phyloP scores from a whole-genome alignment of 2,329 filamentous ascomycete species.

The Exophiala sp. region DNA sequence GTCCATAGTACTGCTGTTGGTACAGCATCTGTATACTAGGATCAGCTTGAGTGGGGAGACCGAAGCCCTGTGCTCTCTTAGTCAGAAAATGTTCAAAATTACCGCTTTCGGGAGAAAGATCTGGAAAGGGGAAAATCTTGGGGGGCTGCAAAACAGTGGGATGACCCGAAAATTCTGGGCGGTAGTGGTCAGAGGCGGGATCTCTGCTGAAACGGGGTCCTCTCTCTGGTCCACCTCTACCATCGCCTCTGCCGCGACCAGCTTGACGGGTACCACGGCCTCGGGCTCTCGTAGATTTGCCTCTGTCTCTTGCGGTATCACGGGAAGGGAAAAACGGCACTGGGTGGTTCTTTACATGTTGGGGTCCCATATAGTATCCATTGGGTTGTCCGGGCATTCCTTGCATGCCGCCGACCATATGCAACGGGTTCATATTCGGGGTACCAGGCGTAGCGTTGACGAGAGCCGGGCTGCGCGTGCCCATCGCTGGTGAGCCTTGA shows the following conservation, averaged over 20 bases:
- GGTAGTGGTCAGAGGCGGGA: slow-evolving; percentile 29
- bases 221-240: slow-evolving; percentile 29
- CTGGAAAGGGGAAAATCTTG: slow-evolving; percentile 40
- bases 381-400: slow-evolving; percentile 47
- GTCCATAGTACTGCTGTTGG: slow-evolving; percentile 24
- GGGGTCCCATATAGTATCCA: slow-evolving; percentile 55
- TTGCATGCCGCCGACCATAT: slow-evolving; percentile 64
- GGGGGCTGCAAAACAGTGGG: slow-evolving; percentile 28
- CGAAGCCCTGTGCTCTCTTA: slow-evolving; percentile 49
- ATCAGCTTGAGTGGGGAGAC: slow-evolving; percentile 26
- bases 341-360: slow-evolving; percentile 57
- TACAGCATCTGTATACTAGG: slow-evolving; percentile 29
- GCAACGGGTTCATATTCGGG: slow-evolving; percentile 63
- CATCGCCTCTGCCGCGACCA: slow-evolving; percentile 26
- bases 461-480: slow-evolving; percentile 63
- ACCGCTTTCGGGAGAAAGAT: slow-evolving; percentile 66
- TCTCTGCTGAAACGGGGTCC: slow-evolving; percentile 30
- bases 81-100: slow-evolving; percentile 73
- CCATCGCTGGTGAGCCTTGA: slow-evolving; percentile 64
- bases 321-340: slow-evolving; percentile 36
- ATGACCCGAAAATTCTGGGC: slow-evolving; percentile 25
- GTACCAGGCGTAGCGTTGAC: slow-evolving; percentile 64
- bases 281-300: slow-evolving; percentile 28
- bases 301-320: slow-evolving; percentile 34
- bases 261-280: slow-evolving; percentile 27